Evolutionary conservation across 805 yeast genomes (phyloP), one percentile per base, ranked within the genome.

Genomic region (Saccharomyces mikatae): DNA sequence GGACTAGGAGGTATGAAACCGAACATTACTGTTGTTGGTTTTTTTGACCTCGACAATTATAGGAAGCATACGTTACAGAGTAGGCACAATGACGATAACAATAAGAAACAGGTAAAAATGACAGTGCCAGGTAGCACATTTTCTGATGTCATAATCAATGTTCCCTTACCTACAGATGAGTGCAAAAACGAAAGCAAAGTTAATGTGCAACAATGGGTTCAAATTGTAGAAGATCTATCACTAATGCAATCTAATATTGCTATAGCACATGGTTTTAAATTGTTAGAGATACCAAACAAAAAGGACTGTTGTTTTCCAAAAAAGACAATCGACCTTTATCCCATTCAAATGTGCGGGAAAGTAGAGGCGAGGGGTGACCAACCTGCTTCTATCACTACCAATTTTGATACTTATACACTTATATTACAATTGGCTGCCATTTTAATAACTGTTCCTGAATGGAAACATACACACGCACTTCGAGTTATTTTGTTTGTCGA

Each of bases 1-100:
- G 99, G 99, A 0, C 74, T 94, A n/a, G 99, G 99, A 6, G 97
- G 97, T 11, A 94, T 94, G 99, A 86, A 82, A 63, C 99, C 99
- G 1, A 94, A 94, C 66, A 91, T 94, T 52, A 89, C 97, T 0
- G 95, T 94, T 0, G 57, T 94, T 31, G 98, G 98, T 0, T 90
- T 90, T 64, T 88, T 85, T 61, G 96, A 92, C 65, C 74, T 85
- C 56, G 70, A 68, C 6, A 69, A 67, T 32, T 71, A 70, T 56
- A 36, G 11, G 10, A 36, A 36, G 24, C 24, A 17, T 17, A 17
- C 6, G 10, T 9, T 10, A 9, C 44, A 21, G 17, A 36, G 1
- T 17, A 17, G 17, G 2, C 1, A 31, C 22, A 36, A 17, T 22
- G 6, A 36, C 11, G 8, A 36, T 9, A 36, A 17, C 24, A 6